A percentile compares a stretch with the other conserved stretches of the same genome.
phyloP scores from a whole-genome alignment of 2,329 filamentous ascomycete species.

The Fusarium sp. region DNA sequence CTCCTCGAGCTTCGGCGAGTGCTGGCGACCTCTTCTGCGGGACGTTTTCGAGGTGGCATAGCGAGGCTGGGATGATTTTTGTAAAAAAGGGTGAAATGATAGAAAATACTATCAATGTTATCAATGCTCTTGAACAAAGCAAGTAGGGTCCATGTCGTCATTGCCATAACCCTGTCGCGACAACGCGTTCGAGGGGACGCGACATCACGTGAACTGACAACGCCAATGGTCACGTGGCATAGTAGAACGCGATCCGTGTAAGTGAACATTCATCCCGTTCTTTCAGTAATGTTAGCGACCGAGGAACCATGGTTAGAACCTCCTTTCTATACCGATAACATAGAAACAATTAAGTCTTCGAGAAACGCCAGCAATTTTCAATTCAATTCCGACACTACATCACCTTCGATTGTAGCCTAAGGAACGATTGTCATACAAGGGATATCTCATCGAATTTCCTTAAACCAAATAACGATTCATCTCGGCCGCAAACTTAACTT shows the following conservation, averaged over 20 bases:
- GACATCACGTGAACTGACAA: conserved; percentile 43
- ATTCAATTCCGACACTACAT: not conserved
- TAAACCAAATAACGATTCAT: not conserved
- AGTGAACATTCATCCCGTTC: not conserved
- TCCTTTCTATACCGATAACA: not conserved
- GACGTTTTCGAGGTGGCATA: conserved; percentile 58
- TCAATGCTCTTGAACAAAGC: not conserved
- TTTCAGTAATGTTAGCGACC: too few species aligned
- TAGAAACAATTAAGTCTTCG: not conserved
- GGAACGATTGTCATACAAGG: not conserved
- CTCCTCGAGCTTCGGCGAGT: conserved; percentile 63
- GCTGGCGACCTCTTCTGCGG: conserved; percentile 48
- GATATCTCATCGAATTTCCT: not conserved
- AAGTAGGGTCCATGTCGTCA: conserved; percentile 42
- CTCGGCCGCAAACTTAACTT: not conserved
- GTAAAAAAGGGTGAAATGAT: not conserved
- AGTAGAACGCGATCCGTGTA: not conserved
- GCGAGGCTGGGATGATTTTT: not conserved
- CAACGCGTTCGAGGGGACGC: conserved; percentile 41
- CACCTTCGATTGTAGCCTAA: not conserved
- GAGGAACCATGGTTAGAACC: not conserved
- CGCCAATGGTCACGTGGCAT: not conserved
- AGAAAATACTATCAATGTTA: conserved; percentile 2
- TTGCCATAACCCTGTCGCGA: conserved; percentile 37
- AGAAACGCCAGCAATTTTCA: not conserved